These are phyloP conservation scores for Diaporthe destruens DNA, from an alignment of 2,329 filamentous ascomycete genomes.

Conservation along the genomic window DNA sequence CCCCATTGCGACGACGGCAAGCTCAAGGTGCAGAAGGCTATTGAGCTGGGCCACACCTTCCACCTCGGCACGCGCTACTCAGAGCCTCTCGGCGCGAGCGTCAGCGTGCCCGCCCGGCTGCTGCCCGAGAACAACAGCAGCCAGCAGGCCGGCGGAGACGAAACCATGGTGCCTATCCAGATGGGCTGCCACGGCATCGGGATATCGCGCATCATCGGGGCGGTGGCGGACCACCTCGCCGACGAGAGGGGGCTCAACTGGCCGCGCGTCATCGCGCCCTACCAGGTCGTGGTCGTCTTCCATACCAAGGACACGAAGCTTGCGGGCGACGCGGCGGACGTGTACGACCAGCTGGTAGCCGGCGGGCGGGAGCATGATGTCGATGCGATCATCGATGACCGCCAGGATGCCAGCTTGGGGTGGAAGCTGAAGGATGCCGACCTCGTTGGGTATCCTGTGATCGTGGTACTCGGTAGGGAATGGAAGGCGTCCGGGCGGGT, in stretches of 20 bases:
- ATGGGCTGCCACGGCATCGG: slow-evolving; percentile 99
- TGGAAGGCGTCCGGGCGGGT: slow-evolving; percentile 72
- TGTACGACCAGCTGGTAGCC: slow-evolving; percentile 73
- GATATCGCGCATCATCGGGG: slow-evolving; percentile 89
- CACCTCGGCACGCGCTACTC: slow-evolving; percentile 92
- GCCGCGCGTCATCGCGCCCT: slow-evolving; percentile 89
- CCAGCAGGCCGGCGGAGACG: slow-evolving; percentile 26
- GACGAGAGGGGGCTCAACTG: slow-evolving; percentile 85
- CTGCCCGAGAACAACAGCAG: slow-evolving; percentile 38
- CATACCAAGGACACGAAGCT: slow-evolving; percentile 53
- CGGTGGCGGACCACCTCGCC: slow-evolving; percentile 81
- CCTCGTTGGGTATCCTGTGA: slow-evolving; percentile 86
- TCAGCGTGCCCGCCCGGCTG: slow-evolving; percentile 59
- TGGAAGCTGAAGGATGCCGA: slow-evolving; percentile 96
- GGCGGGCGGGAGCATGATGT: slow-evolving; percentile 48
- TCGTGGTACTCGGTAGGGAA: slow-evolving; percentile 80
- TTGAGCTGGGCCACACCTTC: slow-evolving; percentile 96
- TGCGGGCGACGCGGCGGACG: slow-evolving; percentile 61
- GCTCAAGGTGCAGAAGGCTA: slow-evolving; percentile 76
- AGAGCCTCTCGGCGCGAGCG: slow-evolving; percentile 74
- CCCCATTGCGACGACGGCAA: slow-evolving; percentile 74
- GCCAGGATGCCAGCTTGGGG: slow-evolving; percentile 69
- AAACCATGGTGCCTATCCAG: slow-evolving; percentile 70
- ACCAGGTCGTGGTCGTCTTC: slow-evolving; percentile 77
- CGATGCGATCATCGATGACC: slow-evolving; percentile 82